phyloP scores from a whole-genome alignment of 306 rosid species.

The Abrus precatorius region DNA sequence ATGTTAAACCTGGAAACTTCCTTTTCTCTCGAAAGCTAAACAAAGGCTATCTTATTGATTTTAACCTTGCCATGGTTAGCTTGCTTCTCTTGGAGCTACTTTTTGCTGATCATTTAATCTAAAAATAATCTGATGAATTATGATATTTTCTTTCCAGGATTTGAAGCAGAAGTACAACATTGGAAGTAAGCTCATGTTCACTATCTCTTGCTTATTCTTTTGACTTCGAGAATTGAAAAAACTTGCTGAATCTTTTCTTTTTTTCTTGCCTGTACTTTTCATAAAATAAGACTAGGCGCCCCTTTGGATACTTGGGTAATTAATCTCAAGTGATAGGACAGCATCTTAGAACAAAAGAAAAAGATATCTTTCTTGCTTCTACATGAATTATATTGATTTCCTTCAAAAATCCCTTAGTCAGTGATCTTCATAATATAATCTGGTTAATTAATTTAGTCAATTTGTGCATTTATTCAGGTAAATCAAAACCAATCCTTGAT shows the following conservation, averaged over 20 bases:
- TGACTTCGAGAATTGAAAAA: background rate
- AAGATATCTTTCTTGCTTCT: constrained; percentile 29
- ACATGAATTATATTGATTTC: constrained; percentile 21
- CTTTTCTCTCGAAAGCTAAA: constrained; percentile 78
- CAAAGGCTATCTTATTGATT: constrained; percentile 90
- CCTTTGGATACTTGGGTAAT: constrained; percentile 19
- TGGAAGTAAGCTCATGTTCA: constrained; percentile 62
- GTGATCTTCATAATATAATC: constrained; percentile 13
- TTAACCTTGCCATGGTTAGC: constrained; percentile 88
- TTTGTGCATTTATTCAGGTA: constrained; percentile 54
- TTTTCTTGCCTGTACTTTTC: constrained; percentile 1
- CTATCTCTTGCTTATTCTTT: constrained; percentile 35
- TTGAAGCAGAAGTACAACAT: constrained; percentile 59
- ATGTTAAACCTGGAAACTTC: constrained; percentile 95
- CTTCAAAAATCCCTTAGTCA: constrained; percentile 1
- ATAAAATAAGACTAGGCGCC: background rate
- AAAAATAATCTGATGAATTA: constrained; percentile 32
- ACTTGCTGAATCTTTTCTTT: constrained; percentile 27
- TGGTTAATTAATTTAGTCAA: constrained; percentile 33
- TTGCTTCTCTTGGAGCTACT: constrained; percentile 41
- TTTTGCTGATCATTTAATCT: background rate
- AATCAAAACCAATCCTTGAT: constrained; percentile 54
- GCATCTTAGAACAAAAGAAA: constrained; percentile 9
- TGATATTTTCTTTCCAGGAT: constrained; percentile 59
- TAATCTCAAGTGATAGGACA: constrained; percentile 30